A percentile compares a stretch with the other conserved stretches of the same genome.
These are phyloP conservation scores for Fomitopsis pinicola DNA, from an alignment of 1,284 basidiomycete genomes.

Conservation along the genomic window DNA sequence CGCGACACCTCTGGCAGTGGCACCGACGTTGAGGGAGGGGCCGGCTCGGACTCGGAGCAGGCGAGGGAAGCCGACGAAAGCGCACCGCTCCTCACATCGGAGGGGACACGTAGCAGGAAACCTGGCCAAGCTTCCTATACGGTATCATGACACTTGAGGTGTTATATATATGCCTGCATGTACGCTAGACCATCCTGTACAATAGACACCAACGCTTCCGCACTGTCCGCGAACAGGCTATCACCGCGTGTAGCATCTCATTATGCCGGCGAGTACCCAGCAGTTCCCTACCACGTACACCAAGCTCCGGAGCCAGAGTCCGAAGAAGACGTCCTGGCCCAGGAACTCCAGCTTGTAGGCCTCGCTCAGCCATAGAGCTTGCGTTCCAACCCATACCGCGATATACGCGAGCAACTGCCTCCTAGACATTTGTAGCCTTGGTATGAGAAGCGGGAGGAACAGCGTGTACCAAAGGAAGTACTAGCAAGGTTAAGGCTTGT, in stretches of 20 bases:
- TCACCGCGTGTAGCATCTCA: slow-evolving; percentile 43
- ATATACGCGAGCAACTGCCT: slow-evolving; percentile 39
- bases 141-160: background rate
- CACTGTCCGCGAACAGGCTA: background rate
- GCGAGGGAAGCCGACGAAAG: background rate
- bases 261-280: slow-evolving; percentile 68
- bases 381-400: slow-evolving; percentile 72
- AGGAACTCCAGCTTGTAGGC: slow-evolving; percentile 90
- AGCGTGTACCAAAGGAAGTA: slow-evolving; percentile 99
- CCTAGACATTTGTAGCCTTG: slow-evolving; percentile 53
- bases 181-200: background rate
- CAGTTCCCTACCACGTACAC: slow-evolving; percentile 71
- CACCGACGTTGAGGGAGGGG: slow-evolving; percentile 10
- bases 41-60: background rate
- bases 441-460: slow-evolving; percentile 81
- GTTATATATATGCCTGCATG: background rate
- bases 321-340: slow-evolving; percentile 66
- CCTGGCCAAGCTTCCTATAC: background rate
- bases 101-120: background rate
- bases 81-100: background rate
- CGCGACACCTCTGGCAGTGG: background rate
- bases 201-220: background rate
- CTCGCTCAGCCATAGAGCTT: slow-evolving; percentile 81
- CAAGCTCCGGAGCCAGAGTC: slow-evolving; percentile 77
- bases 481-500: slow-evolving; percentile 36